Percentiles rank a stretch among this genome's conserved stretches.
phyloP scores from a whole-genome alignment of 306 rosid species.

The Spatholobus suberectus region DNA sequence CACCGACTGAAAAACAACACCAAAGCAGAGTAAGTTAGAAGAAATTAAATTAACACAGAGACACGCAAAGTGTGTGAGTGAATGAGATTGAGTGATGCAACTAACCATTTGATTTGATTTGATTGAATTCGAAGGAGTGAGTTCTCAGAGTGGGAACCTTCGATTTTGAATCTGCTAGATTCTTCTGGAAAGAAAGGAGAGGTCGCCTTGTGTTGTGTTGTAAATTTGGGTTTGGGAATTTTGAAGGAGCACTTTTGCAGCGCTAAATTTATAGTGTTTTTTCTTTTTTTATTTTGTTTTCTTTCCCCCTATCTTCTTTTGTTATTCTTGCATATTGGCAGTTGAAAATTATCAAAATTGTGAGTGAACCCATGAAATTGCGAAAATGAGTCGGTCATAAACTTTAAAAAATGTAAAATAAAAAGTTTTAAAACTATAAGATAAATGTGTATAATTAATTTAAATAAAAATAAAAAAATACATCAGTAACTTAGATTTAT shows the following conservation, averaged over 20 bases:
- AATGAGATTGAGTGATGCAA: not conserved
- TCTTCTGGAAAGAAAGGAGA: not conserved
- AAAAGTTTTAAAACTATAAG: no score
- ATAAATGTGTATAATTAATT: no score
- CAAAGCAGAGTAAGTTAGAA: not conserved
- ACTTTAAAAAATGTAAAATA: no score
- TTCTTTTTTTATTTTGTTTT: no score
- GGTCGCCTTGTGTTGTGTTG: no score
- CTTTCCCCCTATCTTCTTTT: not conserved
- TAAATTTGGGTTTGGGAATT: no score
- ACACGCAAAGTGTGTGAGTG: not conserved
- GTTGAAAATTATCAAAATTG: not conserved
- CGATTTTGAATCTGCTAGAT: not conserved
- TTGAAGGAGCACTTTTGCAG: not conserved
- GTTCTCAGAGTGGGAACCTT: not conserved
- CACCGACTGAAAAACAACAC: constrained; percentile 60
- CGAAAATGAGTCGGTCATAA: no score
- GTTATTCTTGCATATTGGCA: not conserved
- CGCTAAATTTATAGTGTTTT: not conserved
- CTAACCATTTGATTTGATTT: constrained; percentile 37
- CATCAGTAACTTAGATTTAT: no score
- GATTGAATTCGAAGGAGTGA: not conserved
- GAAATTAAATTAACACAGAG: not conserved
- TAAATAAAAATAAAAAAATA: no score
- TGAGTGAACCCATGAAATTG: not conserved